Evolutionary conservation across 805 yeast species (phyloP).

Genomic region (Yarrowia divulgata): DNA sequence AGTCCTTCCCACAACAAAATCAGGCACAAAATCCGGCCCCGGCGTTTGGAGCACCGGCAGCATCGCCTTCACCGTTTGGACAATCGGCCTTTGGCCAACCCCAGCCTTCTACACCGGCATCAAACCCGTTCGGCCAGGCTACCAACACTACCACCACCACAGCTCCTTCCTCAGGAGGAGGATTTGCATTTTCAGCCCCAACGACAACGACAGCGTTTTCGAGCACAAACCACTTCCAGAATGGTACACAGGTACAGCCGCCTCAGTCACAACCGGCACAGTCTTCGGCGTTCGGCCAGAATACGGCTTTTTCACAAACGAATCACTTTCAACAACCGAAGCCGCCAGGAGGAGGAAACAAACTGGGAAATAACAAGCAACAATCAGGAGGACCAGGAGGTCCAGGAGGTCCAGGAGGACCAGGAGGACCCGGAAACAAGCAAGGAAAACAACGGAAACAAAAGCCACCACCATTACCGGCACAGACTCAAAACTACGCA

Average conservation of each 20-base stretch:
- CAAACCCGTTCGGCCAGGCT: constrained; percentile 12
- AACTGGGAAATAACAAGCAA: background rate
- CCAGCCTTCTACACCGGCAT: background rate
- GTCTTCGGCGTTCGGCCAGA: background rate
- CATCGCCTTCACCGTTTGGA: background rate
- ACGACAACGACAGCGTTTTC: constrained; percentile 4
- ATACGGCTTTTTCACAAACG: background rate
- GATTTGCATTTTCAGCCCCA: constrained; percentile 22
- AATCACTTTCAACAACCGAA: constrained; percentile 9
- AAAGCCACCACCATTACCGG: background rate
- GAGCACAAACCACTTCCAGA: constrained; percentile 8
- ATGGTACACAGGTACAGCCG: background rate
- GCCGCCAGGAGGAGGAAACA: constrained; percentile 2
- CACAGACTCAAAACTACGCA: background rate
- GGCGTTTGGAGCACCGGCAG: constrained; percentile 8
- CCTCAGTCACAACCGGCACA: background rate
- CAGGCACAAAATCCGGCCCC: background rate
- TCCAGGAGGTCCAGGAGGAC: no score
- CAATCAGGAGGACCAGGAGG: background rate
- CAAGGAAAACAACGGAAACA: background rate
- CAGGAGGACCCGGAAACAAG: background rate
- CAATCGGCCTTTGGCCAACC: constrained; percentile 12
- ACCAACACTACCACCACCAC: background rate
- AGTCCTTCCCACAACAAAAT: background rate
- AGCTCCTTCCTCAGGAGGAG: background rate